Evolutionary conservation across 140 eudicot genomes (phyloP), one percentile per base, ranked within the genome.

Genomic region (Bidens hawaiensis): DNA sequence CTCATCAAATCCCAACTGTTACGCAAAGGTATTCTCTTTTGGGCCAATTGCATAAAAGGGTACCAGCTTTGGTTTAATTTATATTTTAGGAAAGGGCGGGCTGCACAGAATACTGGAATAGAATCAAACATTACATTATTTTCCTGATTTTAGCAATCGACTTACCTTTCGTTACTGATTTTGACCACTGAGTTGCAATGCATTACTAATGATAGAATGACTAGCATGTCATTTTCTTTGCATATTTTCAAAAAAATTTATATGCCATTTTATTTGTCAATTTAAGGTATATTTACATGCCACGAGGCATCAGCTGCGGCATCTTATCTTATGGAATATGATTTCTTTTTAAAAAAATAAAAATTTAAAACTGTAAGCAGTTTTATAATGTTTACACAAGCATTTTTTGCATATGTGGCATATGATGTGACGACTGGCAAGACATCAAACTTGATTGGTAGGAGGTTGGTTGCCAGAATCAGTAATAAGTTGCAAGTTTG

Each of bases 1-100:
- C 74, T 93, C 99, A 1, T 75, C 94, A 6, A 85, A 78, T 51
- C 99, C 99, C 17, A 93, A 93, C 86, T 93, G 99, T 60, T 88
- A 85, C 40, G 96, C 96, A 31, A 88, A 80, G 96, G 99, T 88
- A 72, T 22, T 23, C 12, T 1, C 15, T 67, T 6, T 17, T 26
- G 3, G 34, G 45, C 5, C 48, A 49, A 31, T 14, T 24, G 34
- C 15, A 23, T 60, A 42, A 48, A 15, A n/a, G 53, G 31, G 10
- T 21, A 21, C 50, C 6, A 0, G 34, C 23, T 24, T 8, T 23
- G n/a, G 24, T 13, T 34, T 36, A 61, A n/a, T 61, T 61, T 61
- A 23, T 61, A 40, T 22, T 2, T 21, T 33, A 19, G 48, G 1
- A 1, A 33, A 27, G 27, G 53, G 27, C 28, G 21, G 18, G 21